Evolutionary conservation across 345 rosid genomes (phyloP).

Genomic region (Passiflora organensis): DNA sequence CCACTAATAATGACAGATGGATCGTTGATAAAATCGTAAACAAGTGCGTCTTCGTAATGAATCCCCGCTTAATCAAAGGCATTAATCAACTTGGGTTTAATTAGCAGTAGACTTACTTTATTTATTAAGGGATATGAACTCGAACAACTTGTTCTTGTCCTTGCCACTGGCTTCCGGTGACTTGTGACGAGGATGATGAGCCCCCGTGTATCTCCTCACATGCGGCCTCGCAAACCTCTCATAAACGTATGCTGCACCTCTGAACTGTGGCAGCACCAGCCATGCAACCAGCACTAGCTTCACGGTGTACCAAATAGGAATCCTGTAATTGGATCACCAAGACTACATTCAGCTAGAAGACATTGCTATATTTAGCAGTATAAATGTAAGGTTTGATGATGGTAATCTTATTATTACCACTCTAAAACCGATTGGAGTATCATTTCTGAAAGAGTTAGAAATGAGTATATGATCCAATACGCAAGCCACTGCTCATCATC

Average conservation of each 20-base stretch:
- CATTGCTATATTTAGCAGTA: neutral
- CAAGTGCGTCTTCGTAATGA: too few relatives aligned
- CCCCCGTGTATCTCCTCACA: constrained; percentile 31
- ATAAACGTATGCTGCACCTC: constrained; percentile 78
- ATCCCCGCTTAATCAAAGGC: too few relatives aligned
- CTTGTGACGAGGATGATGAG: constrained; percentile 6
- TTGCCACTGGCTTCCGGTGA: constrained; percentile 2
- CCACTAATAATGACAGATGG: neutral
- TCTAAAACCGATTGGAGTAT: constrained; percentile 57
- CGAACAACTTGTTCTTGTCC: constrained; percentile 26
- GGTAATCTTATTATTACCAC: constrained; percentile 32
- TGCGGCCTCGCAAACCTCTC: constrained; percentile 51
- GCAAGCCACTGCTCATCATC: constrained; percentile 95
- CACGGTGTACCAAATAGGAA: constrained; percentile 77
- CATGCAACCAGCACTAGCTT: constrained; percentile 57
- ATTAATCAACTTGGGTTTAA: neutral
- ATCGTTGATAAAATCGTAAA: too few relatives aligned
- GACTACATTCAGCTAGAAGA: neutral
- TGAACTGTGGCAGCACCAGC: constrained; percentile 66
- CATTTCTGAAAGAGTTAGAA: constrained; percentile 71
- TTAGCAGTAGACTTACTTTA: constrained; percentile 14
- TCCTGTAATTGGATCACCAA: constrained; percentile 30
- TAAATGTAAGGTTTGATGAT: neutral
- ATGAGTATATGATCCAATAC: constrained; percentile 83
- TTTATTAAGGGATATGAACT: constrained; percentile 21